Conservation (phyloP, 2,329 filamentous ascomycete genomes). For the Westerdykella ornata region DNA sequence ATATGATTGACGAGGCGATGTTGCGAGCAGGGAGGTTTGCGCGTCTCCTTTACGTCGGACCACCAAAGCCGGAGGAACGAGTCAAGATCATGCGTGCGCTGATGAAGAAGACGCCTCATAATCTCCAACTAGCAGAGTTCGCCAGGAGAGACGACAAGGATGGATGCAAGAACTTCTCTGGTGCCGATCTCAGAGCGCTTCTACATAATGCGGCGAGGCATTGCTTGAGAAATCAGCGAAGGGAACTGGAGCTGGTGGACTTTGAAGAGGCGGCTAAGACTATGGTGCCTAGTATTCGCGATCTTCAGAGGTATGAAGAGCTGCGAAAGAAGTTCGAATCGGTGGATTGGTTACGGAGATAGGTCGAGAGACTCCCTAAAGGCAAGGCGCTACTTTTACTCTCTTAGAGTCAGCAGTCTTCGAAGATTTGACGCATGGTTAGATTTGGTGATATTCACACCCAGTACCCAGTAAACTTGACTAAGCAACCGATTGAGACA, state of each 20-base stretch:
- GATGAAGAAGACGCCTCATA: conserved; percentile 47
- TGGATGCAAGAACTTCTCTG: conserved; percentile 67
- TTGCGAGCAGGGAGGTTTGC: conserved; percentile 84
- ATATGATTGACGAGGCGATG: conserved; percentile 96
- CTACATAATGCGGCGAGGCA: conserved; percentile 54
- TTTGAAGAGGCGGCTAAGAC: conserved; percentile 39
- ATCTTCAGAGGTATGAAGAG: conserved; percentile 52
- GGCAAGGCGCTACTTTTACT: too few relatives aligned
- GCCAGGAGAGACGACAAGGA: conserved; percentile 52
- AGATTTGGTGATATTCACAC: too few relatives aligned
- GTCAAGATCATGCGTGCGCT: conserved; percentile 76
- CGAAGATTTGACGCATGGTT: too few relatives aligned
- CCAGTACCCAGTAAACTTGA: too few relatives aligned
- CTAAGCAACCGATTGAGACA: background rate
- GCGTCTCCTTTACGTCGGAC: conserved; percentile 79
- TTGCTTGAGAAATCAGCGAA: conserved; percentile 45
- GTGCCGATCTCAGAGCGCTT: conserved; percentile 57
- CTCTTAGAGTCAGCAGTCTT: too few relatives aligned
- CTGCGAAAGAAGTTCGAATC: conserved; percentile 45
- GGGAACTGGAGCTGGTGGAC: conserved; percentile 44
- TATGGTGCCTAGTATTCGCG: conserved; percentile 49
- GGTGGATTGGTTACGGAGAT: background rate
- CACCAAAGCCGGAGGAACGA: conserved; percentile 71
- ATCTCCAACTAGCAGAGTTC: conserved; percentile 54
- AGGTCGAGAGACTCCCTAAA: too few relatives aligned